Percentiles rank a stretch among this genome's conserved stretches.
Conservation (phyloP, 768 basidiomycete species). For the Scleroderma bovista region DNA sequence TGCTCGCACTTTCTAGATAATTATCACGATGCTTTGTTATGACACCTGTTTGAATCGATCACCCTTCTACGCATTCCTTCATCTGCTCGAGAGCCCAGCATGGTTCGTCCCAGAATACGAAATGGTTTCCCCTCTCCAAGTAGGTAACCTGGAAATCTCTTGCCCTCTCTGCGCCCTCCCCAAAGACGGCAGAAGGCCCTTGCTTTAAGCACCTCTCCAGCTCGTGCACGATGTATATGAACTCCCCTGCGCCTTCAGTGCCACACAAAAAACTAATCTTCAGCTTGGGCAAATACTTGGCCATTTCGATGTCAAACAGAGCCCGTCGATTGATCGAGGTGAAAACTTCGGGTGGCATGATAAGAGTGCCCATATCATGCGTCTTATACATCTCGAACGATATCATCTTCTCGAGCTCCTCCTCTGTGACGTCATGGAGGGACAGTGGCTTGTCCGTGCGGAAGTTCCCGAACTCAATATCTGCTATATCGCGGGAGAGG, state of each 20-base stretch:
- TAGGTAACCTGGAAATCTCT: conserved; percentile 1
- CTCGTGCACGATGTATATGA: neutral
- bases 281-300: conserved; percentile 2
- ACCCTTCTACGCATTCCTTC: neutral
- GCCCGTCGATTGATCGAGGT: neutral
- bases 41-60: no score
- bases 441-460: neutral
- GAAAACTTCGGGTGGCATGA: neutral
- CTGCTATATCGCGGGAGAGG: neutral
- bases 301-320: conserved; percentile 4
- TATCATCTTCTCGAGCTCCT: conserved; percentile 1
- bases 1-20: neutral
- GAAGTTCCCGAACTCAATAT: neutral
- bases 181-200: neutral
- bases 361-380: neutral
- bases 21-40: no score
- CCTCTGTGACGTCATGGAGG: neutral
- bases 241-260: neutral
- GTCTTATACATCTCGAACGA: neutral
- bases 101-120: conserved; percentile 4
- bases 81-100: conserved; percentile 2
- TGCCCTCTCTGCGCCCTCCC: conserved; percentile 1
- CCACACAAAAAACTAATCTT: conserved; percentile 3
- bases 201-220: neutral
- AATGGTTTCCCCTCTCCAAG: conserved; percentile 4